A percentile compares a stretch with the other conserved stretches of the same genome.
These are phyloP conservation scores for Myxozyma nipponensis DNA, from an alignment of 805 yeast species.

Conservation along the genomic window DNA sequence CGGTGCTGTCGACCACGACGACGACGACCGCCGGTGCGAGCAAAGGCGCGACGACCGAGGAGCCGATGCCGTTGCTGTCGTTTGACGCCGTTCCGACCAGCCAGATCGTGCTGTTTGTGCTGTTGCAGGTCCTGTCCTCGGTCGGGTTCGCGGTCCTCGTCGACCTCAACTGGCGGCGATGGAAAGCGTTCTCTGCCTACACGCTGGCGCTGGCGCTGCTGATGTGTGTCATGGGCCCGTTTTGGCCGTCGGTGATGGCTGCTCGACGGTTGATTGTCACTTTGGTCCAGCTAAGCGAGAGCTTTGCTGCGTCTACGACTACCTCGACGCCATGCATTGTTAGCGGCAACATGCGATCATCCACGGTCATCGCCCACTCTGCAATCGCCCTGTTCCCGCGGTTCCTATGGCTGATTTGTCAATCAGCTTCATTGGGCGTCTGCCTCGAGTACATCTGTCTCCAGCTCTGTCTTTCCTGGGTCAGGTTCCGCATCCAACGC, in stretches of 20 bases:
- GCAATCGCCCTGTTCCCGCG: slow-evolving; percentile 5
- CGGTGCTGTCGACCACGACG: neutral
- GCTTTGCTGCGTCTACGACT: neutral
- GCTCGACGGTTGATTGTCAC: neutral
- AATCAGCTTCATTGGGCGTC: slow-evolving; percentile 14
- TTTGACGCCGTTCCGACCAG: too few species aligned
- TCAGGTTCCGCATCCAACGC: neutral
- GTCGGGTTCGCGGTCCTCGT: slow-evolving; percentile 2
- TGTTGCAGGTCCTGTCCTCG: slow-evolving; percentile 4
- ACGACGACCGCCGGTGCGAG: neutral
- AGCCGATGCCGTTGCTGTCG: too few species aligned
- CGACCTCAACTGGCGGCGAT: neutral
- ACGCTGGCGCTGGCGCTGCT: neutral
- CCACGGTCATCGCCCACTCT: neutral
- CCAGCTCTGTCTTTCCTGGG: neutral
- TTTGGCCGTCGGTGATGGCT: slow-evolving; percentile 1
- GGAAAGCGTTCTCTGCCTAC: slow-evolving; percentile 1
- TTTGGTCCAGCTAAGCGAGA: neutral
- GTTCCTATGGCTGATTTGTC: slow-evolving; percentile 15
- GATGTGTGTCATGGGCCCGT: slow-evolving; percentile 3
- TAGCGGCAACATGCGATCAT: neutral
- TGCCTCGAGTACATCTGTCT: slow-evolving; percentile 11
- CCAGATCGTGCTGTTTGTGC: too few species aligned
- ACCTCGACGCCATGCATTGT: neutral
- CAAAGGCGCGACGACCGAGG: neutral